Evolutionary conservation across 148 eudicot genomes (phyloP), one percentile per base, ranked within the genome.

Genomic region (Euryodendron excelsum): DNA sequence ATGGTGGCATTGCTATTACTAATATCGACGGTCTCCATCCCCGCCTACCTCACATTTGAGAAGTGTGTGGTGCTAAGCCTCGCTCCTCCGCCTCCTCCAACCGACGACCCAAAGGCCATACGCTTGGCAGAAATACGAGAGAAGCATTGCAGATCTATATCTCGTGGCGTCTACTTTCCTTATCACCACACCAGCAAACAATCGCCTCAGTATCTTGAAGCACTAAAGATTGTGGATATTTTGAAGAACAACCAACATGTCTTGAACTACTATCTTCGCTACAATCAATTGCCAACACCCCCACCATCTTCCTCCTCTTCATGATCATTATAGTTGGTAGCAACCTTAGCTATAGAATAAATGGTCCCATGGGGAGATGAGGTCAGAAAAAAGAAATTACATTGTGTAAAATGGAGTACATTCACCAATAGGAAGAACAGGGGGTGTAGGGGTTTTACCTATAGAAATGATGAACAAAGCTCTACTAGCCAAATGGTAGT

Each of bases 241-340:
- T 62, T 62, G 36, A 62, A 62, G 67, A 62, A 62, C 67, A 62
- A 62, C 67, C 36, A 62, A 33, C 31, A 62, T 17, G 67, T 37
- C 67, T 62, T 62, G 67, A 30, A 62, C 67, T 62, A 62, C 37
- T 62, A 14, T 37, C 67, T 62, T 37, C 67, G 67, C 21, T 15
- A 62, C 37, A 34, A 30, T 30, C 36, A 62, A 30, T 30, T 62
- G 67, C 67, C 67, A 1, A 20, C 67, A 4, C 37, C 67, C 28
- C 37, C 67, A 0, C 5, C 67, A 5, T 4, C 65, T 61, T 27
- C 20, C 65, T 34, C 65, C 7, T 27, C 36, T 14, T 7, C 1
- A 28, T 27, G 4, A 27, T 30, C 33, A 3, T 25, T 34, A 13
- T 28, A 3, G 9, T 1, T 8, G 21, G 18, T 34, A 28, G 14